Conservation (phyloP, 805 yeast species). For the Lipomyces kockii region DNA sequence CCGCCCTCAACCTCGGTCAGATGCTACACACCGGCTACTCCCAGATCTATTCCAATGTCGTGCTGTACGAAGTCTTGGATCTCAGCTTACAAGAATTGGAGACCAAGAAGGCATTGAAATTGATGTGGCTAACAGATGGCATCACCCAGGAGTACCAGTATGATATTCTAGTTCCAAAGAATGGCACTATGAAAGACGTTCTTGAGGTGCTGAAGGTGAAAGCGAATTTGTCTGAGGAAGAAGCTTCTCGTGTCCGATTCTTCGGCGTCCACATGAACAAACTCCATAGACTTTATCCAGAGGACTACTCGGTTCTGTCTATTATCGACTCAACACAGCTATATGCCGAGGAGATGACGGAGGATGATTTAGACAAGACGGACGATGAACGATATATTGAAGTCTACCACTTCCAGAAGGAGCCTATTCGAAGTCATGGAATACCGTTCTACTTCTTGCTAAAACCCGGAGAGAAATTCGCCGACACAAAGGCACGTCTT, state of each 20-base stretch:
- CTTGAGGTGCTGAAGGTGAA: slow-evolving; percentile 61
- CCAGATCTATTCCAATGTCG: slow-evolving; percentile 34
- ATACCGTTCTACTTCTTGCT: slow-evolving; percentile 80
- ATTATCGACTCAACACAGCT: slow-evolving; percentile 50
- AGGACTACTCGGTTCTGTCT: slow-evolving; percentile 30
- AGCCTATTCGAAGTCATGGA: slow-evolving; percentile 71
- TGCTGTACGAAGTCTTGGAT: slow-evolving; percentile 78
- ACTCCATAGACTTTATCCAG: slow-evolving; percentile 23
- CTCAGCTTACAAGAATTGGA: slow-evolving; percentile 79
- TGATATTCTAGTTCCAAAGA: slow-evolving; percentile 71
- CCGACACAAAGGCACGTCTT: slow-evolving; percentile 67
- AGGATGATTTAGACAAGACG: slow-evolving; percentile 41
- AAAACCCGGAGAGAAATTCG: slow-evolving; percentile 66
- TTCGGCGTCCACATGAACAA: slow-evolving; percentile 35
- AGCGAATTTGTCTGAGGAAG: slow-evolving; percentile 55
- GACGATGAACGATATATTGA: slow-evolving; percentile 51
- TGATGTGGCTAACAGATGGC: slow-evolving; percentile 75
- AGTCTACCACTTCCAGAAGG: slow-evolving; percentile 78
- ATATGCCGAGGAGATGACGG: slow-evolving; percentile 48
- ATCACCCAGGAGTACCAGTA: slow-evolving; percentile 69
- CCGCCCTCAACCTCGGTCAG: slow-evolving; percentile 48
- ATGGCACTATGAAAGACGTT: slow-evolving; percentile 60
- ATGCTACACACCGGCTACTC: slow-evolving; percentile 32
- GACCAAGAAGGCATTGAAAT: slow-evolving; percentile 64
- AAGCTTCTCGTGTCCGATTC: slow-evolving; percentile 34